A percentile compares a stretch with the other conserved stretches of the same genome.
Conservation (phyloP, 768 basidiomycete species). For the button mushroom (Agaricus bisporus) region DNA sequence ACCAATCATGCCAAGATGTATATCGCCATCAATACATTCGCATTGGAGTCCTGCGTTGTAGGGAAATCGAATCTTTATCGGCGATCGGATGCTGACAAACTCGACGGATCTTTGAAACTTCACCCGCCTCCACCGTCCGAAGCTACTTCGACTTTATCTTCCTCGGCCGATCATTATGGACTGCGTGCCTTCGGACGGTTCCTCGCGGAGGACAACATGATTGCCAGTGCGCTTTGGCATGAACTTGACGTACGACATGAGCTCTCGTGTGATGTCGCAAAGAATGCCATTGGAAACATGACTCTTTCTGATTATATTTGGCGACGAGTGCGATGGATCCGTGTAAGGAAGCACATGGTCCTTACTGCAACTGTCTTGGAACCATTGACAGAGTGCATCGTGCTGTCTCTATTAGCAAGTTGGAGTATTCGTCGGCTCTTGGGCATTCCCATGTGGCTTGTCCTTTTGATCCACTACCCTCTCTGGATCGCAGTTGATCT, state of each 20-base stretch:
- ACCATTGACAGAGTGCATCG: constrained; percentile 86
- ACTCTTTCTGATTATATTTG: constrained; percentile 76
- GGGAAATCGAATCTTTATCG: constrained; percentile 96
- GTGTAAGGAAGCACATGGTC: constrained; percentile 94
- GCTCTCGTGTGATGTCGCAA: constrained; percentile 84
- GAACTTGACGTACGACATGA: constrained; percentile 85
- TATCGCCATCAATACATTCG: constrained; percentile 84
- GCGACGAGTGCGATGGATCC: constrained; percentile 92
- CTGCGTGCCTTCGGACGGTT: constrained; percentile 80
- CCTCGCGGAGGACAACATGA: constrained; percentile 98
- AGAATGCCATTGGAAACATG: constrained; percentile 88
- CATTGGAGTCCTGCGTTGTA: constrained; percentile 91
- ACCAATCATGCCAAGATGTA: constrained; percentile 99
- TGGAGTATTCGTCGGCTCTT: constrained; percentile 46
- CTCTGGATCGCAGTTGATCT: constrained; percentile 78
- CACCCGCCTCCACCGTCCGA: constrained; percentile 13
- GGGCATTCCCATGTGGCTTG: constrained; percentile 46
- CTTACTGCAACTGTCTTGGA: constrained; percentile 80
- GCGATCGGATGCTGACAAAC: constrained; percentile 76
- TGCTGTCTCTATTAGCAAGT: constrained; percentile 61
- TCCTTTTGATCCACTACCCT: constrained; percentile 52
- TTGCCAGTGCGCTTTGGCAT: constrained; percentile 89
- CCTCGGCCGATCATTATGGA: constrained; percentile 30
- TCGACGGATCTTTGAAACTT: constrained; percentile 62
- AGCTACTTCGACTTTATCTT: neutral